Percentiles rank a stretch among this genome's conserved stretches.
Conservation (phyloP, 2,329 filamentous ascomycete genomes). For the Hymenoscyphus fraxineus region DNA sequence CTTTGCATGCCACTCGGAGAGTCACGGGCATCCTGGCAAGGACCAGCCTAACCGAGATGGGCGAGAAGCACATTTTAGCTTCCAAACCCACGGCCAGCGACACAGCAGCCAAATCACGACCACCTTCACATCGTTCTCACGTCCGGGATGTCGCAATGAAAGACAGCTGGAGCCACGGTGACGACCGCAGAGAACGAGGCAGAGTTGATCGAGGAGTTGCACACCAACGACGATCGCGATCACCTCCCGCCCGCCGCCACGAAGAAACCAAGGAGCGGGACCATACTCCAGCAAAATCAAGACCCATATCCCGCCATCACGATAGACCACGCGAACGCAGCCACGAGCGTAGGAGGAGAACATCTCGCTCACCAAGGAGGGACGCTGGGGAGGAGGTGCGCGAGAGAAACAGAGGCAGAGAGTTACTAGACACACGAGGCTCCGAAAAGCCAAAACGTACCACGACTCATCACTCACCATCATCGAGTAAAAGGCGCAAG, state of each 20-base stretch:
- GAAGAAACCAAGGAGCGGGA: constrained; percentile 33
- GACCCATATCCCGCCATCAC: constrained; percentile 24
- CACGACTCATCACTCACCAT: constrained; percentile 31
- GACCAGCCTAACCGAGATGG: constrained; percentile 6
- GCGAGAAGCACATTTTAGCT: not conserved
- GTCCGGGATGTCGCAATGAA: constrained; percentile 41
- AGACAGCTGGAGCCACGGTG: constrained; percentile 41
- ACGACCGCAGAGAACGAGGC: constrained; percentile 41
- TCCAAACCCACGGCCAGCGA: not conserved
- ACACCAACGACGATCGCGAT: constrained; percentile 36
- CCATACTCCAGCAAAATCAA: constrained; percentile 31
- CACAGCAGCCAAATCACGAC: constrained; percentile 3
- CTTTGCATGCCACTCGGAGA: not conserved
- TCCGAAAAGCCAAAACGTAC: constrained; percentile 33
- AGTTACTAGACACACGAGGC: constrained; percentile 36
- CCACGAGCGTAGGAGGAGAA: constrained; percentile 29
- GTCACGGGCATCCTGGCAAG: not conserved
- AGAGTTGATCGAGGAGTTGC: constrained; percentile 39
- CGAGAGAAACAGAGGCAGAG: constrained; percentile 35
- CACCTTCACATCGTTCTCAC: constrained; percentile 23
- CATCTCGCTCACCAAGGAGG: constrained; percentile 30
- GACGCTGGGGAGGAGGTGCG: constrained; percentile 33
- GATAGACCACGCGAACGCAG: constrained; percentile 30
- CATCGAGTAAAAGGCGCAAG: constrained; percentile 34
- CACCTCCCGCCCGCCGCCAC: constrained; percentile 35